These are phyloP conservation scores for Spathaspora sp. DNA, from an alignment of 1,139 yeast genomes.

Conservation along the genomic window DNA sequence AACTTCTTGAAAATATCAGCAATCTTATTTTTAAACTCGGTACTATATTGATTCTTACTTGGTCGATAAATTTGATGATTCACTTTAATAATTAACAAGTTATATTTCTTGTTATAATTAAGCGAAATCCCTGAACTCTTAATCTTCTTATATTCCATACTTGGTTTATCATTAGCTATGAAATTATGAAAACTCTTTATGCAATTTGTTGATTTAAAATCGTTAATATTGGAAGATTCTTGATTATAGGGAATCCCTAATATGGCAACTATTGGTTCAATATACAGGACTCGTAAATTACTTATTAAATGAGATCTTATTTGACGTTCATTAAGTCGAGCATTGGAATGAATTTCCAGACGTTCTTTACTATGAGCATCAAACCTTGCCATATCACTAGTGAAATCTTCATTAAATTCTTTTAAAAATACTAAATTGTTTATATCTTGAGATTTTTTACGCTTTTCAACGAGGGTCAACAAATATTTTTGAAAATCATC, in stretches of 20 bases:
- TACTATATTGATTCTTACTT: slow-evolving; percentile 9
- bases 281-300: slow-evolving; percentile 35
- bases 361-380: slow-evolving; percentile 11
- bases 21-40: slow-evolving; percentile 13
- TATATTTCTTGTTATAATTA: slow-evolving; percentile 12
- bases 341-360: slow-evolving; percentile 5
- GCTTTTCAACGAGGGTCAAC: slow-evolving; percentile 23
- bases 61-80: slow-evolving; percentile 17
- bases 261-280: slow-evolving; percentile 43
- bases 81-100: slow-evolving; percentile 23
- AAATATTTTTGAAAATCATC: slow-evolving; percentile 38
- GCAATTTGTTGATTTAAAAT: slow-evolving; percentile 25
- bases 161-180: slow-evolving; percentile 6
- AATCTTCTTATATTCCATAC: slow-evolving; percentile 7
- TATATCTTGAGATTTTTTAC: slow-evolving; percentile 23
- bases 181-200: slow-evolving; percentile 19
- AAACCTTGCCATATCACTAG: slow-evolving; percentile 23
- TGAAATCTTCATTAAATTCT: slow-evolving; percentile 35
- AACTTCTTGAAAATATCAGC: slow-evolving; percentile 18
- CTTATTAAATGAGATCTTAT: slow-evolving; percentile 36
- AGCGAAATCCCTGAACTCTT: slow-evolving; percentile 13
- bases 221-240: slow-evolving; percentile 33
- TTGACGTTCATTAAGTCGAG: slow-evolving; percentile 29
- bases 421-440: slow-evolving; percentile 35
- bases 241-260: slow-evolving; percentile 31